phyloP scores from a whole-genome alignment of 495 filamentous ascomycete genomes.

The Apodospora peruviana region DNA sequence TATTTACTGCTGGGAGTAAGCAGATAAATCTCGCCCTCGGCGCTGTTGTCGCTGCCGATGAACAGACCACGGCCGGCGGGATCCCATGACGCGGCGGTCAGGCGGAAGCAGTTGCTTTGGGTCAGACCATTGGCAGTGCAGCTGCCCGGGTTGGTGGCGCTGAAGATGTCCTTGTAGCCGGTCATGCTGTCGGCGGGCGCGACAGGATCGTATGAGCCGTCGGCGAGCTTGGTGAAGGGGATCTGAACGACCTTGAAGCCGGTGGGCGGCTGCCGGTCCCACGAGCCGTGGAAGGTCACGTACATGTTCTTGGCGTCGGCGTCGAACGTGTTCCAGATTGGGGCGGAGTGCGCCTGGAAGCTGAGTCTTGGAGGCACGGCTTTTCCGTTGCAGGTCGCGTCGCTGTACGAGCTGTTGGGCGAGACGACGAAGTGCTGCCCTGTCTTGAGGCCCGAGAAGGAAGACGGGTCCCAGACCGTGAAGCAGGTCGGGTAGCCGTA shows the following conservation, averaged over 20 bases:
- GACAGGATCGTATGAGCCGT: slow-evolving; percentile 33
- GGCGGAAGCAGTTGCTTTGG: slow-evolving; percentile 30
- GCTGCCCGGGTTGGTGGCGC: slow-evolving; percentile 23
- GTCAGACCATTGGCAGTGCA: slow-evolving; percentile 37
- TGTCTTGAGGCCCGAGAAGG: slow-evolving; percentile 36
- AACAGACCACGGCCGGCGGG: slow-evolving; percentile 33
- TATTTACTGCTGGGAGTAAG: slow-evolving; percentile 17
- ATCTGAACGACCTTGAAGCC: slow-evolving; percentile 37
- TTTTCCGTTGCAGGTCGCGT: slow-evolving; percentile 42
- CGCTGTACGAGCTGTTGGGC: slow-evolving; percentile 42
- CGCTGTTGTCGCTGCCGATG: slow-evolving; percentile 36
- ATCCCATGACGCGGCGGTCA: slow-evolving; percentile 32
- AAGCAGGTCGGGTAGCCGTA: slow-evolving; percentile 70
- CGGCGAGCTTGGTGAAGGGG: slow-evolving; percentile 26
- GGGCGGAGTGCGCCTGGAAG: slow-evolving; percentile 55
- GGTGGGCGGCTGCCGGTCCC: slow-evolving; percentile 42
- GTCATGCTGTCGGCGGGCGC: slow-evolving; percentile 28
- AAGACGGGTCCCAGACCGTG: slow-evolving; percentile 50
- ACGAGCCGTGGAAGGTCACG: slow-evolving; percentile 56
- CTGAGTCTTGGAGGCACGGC: slow-evolving; percentile 41
- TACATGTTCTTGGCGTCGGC: slow-evolving; percentile 47
- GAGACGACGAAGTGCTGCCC: slow-evolving; percentile 46
- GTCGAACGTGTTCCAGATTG: slow-evolving; percentile 47
- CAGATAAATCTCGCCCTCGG: slow-evolving; percentile 39
- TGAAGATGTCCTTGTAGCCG: slow-evolving; percentile 33